phyloP scores from a whole-genome alignment of 2,329 filamentous ascomycete species.

The Sporothrix protearum region DNA sequence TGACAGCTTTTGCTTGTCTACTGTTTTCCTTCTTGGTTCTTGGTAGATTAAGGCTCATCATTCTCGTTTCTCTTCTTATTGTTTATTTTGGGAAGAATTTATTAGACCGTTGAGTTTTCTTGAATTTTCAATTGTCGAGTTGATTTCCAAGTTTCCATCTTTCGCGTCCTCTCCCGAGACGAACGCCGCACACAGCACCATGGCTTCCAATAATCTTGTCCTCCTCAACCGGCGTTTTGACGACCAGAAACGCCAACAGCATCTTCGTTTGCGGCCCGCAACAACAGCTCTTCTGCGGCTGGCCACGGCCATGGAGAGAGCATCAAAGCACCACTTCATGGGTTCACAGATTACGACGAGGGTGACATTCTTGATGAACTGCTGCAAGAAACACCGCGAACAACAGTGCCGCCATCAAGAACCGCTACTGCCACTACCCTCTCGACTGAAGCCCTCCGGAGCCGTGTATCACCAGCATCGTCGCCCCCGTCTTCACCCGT shows the following conservation, averaged over 20 bases:
- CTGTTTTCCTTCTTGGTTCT: neutral
- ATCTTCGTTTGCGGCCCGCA: neutral
- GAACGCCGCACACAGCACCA: neutral
- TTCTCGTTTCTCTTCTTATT: neutral
- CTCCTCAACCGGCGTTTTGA: neutral
- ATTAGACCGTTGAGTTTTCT: neutral
- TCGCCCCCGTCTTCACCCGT: neutral
- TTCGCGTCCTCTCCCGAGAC: neutral
- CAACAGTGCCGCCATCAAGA: neutral
- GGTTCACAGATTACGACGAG: slow-evolving; percentile 18
- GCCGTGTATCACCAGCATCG: neutral
- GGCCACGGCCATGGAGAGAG: neutral
- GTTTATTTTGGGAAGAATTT: neutral
- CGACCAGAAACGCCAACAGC: neutral
- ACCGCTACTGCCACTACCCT: neutral
- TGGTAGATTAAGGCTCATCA: neutral
- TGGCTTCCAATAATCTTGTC: neutral
- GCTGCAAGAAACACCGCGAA: slow-evolving; percentile 5
- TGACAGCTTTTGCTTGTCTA: neutral
- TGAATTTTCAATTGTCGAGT: neutral
- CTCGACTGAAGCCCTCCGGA: neutral
- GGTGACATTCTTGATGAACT: slow-evolving; percentile 24
- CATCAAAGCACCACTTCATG: neutral
- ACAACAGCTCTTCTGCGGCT: neutral
- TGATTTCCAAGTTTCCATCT: neutral